phyloP scores from a whole-genome alignment of 495 filamentous ascomycete genomes.

The Xanthoparmelia taractica region DNA sequence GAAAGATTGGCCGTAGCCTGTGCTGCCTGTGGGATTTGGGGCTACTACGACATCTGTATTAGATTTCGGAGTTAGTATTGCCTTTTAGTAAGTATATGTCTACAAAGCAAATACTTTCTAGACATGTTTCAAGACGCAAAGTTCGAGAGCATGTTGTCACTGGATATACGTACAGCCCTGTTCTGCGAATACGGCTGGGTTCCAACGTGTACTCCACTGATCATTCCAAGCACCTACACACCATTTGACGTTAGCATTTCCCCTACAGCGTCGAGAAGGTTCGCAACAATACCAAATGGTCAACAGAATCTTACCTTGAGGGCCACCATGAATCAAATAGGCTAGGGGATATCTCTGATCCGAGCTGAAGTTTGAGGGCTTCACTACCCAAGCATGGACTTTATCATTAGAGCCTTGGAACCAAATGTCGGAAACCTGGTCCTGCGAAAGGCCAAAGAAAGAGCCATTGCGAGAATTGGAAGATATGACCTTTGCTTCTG shows the following conservation, averaged over 20 bases:
- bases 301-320: constrained; percentile 47
- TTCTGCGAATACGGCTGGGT: constrained; percentile 83
- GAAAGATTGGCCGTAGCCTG: constrained; percentile 74
- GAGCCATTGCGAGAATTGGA: constrained; percentile 62
- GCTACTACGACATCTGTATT: constrained; percentile 58
- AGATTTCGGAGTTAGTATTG: constrained; percentile 29
- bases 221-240: constrained; percentile 68
- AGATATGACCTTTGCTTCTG: constrained; percentile 39
- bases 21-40: constrained; percentile 85
- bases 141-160: neutral
- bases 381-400: constrained; percentile 74
- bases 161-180: constrained; percentile 46
- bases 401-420: constrained; percentile 52
- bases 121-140: neutral
- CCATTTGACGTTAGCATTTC: neutral
- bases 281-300: neutral
- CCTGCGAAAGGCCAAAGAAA: constrained; percentile 56
- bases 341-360: constrained; percentile 71
- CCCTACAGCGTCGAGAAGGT: neutral
- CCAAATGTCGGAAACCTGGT: constrained; percentile 65
- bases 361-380: constrained; percentile 68
- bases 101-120: neutral
- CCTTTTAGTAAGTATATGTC: neutral
- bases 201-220: constrained; percentile 83
- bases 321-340: constrained; percentile 82